A percentile compares a stretch with the other conserved stretches of the same genome.
These are phyloP conservation scores for Dactylellina sp. DNA, from an alignment of 2,329 filamentous ascomycete species.

Conservation along the genomic window DNA sequence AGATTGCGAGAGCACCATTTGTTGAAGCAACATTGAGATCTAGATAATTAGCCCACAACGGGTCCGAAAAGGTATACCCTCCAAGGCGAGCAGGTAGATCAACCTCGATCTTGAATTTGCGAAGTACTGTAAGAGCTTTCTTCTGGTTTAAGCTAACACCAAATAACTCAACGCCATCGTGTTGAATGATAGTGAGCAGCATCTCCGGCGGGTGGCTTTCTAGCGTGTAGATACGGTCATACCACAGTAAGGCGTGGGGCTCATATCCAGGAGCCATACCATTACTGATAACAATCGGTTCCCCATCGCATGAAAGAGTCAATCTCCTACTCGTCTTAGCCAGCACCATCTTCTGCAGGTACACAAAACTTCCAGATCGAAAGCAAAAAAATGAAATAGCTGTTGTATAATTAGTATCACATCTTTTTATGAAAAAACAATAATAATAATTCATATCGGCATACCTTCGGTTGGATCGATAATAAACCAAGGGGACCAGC, in stretches of 20 bases:
- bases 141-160: conserved; percentile 20
- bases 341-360: conserved; percentile 34
- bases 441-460: no score
- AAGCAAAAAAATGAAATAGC: conserved; percentile 46
- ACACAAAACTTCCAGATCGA: conserved; percentile 2
- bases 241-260: conserved; percentile 45
- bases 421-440: no score
- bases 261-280: conserved; percentile 35
- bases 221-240: conserved; percentile 26
- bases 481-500: conserved; percentile 52
- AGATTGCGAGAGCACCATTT: conserved; percentile 48
- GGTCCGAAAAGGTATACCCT: conserved; percentile 45
- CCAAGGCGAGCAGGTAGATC: conserved; percentile 35
- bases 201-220: conserved; percentile 18
- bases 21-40: conserved; percentile 43
- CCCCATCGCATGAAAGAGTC: conserved; percentile 5
- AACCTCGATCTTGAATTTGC: conserved; percentile 25
- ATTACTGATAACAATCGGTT: conserved; percentile 12
- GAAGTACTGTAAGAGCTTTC: conserved; percentile 1
- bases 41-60: conserved; percentile 46
- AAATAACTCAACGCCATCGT: conserved; percentile 43
- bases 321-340: not conserved
- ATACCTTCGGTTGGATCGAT: conserved; percentile 33
- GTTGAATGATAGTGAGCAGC: conserved; percentile 35
- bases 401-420: conserved; percentile 3